Base-by-base conservation (phyloP, 148 eudicot genomes). In the Fallopia convolvulus region DNA sequence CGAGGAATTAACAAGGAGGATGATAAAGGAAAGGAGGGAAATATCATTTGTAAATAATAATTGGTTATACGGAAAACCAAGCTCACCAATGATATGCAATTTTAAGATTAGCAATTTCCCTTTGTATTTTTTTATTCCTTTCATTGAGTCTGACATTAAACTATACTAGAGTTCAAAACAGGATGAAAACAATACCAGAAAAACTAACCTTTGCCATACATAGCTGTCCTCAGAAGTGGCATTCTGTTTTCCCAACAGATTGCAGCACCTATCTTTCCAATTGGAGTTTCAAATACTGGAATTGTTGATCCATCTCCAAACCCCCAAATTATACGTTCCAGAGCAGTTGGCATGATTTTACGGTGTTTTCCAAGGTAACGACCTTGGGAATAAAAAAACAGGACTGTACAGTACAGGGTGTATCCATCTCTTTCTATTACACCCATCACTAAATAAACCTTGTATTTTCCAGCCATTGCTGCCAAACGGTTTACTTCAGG, bases 231-330 rank as follows among this genome's bases (percentile, higher is more conserved):
- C 75, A 94, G 78, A 78, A 94, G 90, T 32, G 99, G 99, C 99
- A 94, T 94, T 83, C 84, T 90, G 81, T 92, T 94, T 75, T 94
- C 99, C 99, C 97, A 92, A 77, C 97, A 94, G 75, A 94, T 92
- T 33, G 87, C 99, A 77, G 97, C 94, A 68, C 99, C 99, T 68
- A 92, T 84, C 83, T 91, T 92, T 15, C 97, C 99, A 70, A 90
- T 72, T 20, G 97, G 90, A 23, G 99, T 92, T 48, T 94, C 96
- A 81, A 87, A 94, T 74, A 94, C 94, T 15, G 96, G 99, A 84
- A 92, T 78, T 17, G 97, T 92, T 26, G 99, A 92, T 72, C 97
- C 99, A 82, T 94, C 99, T 23, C 97, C 99, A 84, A 92, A 92
- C 7, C 97, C 99, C 99, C 99, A 94, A 5, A 92, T 90, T 53